Percentiles rank a stretch among this genome's conserved stretches.
These are phyloP conservation scores for Brettanomyces custersianus DNA, from an alignment of 805 yeast genomes.

Conservation along the genomic window DNA sequence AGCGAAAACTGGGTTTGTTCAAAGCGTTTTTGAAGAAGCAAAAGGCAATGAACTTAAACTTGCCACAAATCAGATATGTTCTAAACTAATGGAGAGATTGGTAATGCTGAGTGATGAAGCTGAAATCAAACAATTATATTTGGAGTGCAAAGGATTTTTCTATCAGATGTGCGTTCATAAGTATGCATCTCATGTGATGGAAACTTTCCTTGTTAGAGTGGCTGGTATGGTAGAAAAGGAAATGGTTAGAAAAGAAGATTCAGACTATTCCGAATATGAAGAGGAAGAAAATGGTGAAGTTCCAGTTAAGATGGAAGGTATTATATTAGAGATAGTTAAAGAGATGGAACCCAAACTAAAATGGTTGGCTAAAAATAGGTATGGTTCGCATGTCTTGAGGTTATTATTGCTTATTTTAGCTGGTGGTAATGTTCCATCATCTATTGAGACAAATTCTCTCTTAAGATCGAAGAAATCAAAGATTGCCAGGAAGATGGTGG, in stretches of 20 bases:
- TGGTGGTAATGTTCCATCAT: constrained; percentile 71
- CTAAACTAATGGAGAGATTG: constrained; percentile 83
- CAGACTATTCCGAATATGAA: constrained; percentile 23
- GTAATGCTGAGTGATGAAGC: constrained; percentile 54
- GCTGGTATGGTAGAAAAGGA: constrained; percentile 75
- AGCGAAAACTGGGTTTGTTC: constrained; percentile 63
- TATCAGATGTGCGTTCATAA: constrained; percentile 75
- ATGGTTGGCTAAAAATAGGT: constrained; percentile 61
- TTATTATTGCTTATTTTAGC: constrained; percentile 60
- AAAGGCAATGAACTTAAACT: constrained; percentile 84
- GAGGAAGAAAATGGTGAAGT: constrained; percentile 29
- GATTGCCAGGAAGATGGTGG: constrained; percentile 90
- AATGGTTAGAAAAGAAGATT: constrained; percentile 30
- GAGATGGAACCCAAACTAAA: constrained; percentile 56
- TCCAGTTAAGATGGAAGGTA: constrained; percentile 51
- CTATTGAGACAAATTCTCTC: constrained; percentile 58
- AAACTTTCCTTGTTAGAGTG: constrained; percentile 67
- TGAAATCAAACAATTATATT: constrained; percentile 59
- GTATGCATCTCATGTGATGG: constrained; percentile 89
- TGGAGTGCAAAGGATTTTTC: constrained; percentile 64
- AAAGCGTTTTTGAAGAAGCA: constrained; percentile 76
- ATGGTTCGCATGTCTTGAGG: constrained; percentile 84
- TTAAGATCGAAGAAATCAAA: constrained; percentile 77
- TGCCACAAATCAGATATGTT: constrained; percentile 90
- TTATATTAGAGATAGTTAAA: constrained; percentile 54